phyloP scores from a whole-genome alignment of 1,139 yeast genomes.

The Taphrina flavorubra region DNA sequence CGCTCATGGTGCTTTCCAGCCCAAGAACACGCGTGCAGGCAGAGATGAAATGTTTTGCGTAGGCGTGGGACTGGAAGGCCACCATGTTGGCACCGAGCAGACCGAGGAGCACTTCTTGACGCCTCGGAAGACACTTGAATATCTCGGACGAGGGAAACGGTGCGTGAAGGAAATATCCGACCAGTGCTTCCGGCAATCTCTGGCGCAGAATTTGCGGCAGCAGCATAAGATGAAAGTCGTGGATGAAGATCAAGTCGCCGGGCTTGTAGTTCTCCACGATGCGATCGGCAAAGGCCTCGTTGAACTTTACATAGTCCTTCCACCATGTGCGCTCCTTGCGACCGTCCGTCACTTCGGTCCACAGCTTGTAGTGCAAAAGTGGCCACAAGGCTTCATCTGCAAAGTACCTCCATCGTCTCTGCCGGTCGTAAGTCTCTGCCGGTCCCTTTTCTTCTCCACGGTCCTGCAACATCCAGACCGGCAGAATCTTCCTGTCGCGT shows the following conservation, averaged over 20 bases:
- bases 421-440: conserved; percentile 56
- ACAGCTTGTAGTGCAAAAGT: conserved; percentile 84
- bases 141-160: conserved; percentile 98
- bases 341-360: conserved; percentile 64
- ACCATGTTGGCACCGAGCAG: conserved; percentile 86
- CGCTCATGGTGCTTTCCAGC: conserved; percentile 62
- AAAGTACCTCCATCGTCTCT: conserved; percentile 77
- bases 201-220: conserved; percentile 85
- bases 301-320: conserved; percentile 87
- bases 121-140: conserved; percentile 82
- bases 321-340: conserved; percentile 77
- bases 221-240: conserved; percentile 84
- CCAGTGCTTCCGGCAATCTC: conserved; percentile 77
- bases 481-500: conserved; percentile 60
- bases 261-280: conserved; percentile 74
- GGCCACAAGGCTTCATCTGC: conserved; percentile 96
- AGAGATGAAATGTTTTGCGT: conserved; percentile 86
- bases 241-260: conserved; percentile 95
- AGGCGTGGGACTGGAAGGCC: conserved; percentile 83
- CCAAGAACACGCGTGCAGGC: conserved; percentile 85
- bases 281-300: conserved; percentile 85
- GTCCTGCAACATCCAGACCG: conserved; percentile 69
- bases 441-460: conserved; percentile 54
- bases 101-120: conserved; percentile 83
- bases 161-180: conserved; percentile 83